Evolutionary conservation across 805 yeast species (phyloP).

Genomic region (Metschnikowia baotianmanensis): DNA sequence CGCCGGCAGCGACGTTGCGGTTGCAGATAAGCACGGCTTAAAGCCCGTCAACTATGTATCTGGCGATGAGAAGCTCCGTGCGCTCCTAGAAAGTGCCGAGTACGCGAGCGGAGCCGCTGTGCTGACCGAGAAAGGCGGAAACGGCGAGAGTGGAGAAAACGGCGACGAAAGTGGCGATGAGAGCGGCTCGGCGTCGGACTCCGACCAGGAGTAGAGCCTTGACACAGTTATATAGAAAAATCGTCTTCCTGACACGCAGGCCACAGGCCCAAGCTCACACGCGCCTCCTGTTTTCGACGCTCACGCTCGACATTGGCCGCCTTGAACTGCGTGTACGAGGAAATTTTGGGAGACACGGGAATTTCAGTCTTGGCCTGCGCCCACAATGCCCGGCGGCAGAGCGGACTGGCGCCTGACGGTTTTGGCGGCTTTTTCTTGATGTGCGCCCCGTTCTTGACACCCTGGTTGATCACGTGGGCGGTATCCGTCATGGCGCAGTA

Average conservation of each 20-base stretch:
- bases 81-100: conserved; percentile 78
- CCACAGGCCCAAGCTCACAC: conserved; percentile 46
- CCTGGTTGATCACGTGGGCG: conserved; percentile 49
- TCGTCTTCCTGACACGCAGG: conserved; percentile 21
- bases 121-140: conserved; percentile 18
- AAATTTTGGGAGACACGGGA: conserved; percentile 3
- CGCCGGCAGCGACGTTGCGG: conserved; percentile 82
- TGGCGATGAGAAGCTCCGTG: conserved; percentile 55
- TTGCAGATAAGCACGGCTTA: conserved; percentile 48
- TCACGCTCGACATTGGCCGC: conserved; percentile 26
- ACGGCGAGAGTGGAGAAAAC: conserved; percentile 38
- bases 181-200: background rate
- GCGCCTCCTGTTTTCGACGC: conserved; percentile 25
- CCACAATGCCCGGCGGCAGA: conserved; percentile 31
- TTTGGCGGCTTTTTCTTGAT: conserved; percentile 45
- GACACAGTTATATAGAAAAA: conserved; percentile 1
- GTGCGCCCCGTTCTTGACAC: conserved; percentile 58
- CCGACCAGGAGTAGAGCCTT: background rate
- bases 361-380: conserved; percentile 9
- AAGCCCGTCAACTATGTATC: conserved; percentile 73
- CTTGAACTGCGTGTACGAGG: conserved; percentile 21
- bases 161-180: conserved; percentile 32
- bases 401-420: conserved; percentile 40
- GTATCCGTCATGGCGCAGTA: conserved; percentile 22
- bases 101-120: conserved; percentile 51